Evolutionary conservation across 2,329 filamentous ascomycete genomes (phyloP).

Genomic region (Colletotrichum sansevieriae): DNA sequence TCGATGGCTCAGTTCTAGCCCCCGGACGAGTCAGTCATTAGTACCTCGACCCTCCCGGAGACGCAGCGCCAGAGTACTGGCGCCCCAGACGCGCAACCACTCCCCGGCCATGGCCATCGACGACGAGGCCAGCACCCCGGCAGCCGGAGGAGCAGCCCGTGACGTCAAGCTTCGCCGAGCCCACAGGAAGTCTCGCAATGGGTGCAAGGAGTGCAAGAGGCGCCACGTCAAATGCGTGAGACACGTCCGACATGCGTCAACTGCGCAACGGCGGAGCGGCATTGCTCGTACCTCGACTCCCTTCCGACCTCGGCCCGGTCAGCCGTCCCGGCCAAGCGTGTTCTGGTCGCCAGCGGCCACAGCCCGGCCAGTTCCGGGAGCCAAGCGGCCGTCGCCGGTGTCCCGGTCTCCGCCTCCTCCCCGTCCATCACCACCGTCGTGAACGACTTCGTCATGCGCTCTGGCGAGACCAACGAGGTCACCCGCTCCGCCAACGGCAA

Average conservation of each 20-base stretch:
- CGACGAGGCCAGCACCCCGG: constrained; percentile 34
- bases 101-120: constrained; percentile 35
- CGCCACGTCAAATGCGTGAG: constrained; percentile 59
- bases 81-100: constrained; percentile 26
- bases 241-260: constrained; percentile 55
- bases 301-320: constrained; percentile 26
- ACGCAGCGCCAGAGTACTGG: neutral
- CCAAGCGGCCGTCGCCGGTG: neutral
- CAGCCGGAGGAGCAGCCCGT: constrained; percentile 3
- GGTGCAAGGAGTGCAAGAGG: constrained; percentile 56
- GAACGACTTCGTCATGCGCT: constrained; percentile 28
- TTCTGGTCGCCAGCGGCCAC: constrained; percentile 10
- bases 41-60: neutral
- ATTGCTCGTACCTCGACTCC: constrained; percentile 50
- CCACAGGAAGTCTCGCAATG: constrained; percentile 57
- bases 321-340: constrained; percentile 21
- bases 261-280: constrained; percentile 53
- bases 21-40: neutral
- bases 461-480: constrained; percentile 22
- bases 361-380: constrained; percentile 12
- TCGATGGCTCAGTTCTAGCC: constrained; percentile 12
- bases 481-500: constrained; percentile 31
- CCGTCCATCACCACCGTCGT: constrained; percentile 24
- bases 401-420: constrained; percentile 13
- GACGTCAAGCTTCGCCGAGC: constrained; percentile 51